phyloP scores from a whole-genome alignment of 805 yeast species.

The Metschnikowia kunwiensis region DNA sequence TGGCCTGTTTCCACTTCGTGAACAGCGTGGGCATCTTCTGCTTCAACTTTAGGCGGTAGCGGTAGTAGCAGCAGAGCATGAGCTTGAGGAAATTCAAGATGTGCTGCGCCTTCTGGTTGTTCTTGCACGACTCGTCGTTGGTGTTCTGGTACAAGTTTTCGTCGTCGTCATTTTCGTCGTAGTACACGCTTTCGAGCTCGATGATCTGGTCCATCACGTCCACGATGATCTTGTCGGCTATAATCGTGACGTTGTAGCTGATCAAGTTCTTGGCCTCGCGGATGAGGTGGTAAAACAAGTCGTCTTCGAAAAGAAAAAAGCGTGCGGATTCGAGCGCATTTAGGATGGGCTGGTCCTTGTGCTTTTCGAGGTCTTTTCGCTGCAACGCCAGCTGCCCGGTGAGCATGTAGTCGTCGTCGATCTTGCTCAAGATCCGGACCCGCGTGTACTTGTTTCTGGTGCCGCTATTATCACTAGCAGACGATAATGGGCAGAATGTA shows the following conservation, averaged over 20 bases:
- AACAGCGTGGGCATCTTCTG: slow-evolving; percentile 47
- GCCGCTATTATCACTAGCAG: slow-evolving; percentile 21
- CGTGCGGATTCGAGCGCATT: slow-evolving; percentile 65
- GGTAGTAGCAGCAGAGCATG: slow-evolving; percentile 59
- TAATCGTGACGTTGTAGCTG: slow-evolving; percentile 64
- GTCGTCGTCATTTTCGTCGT: slow-evolving; percentile 39
- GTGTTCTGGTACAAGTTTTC: slow-evolving; percentile 32
- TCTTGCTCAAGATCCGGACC: slow-evolving; percentile 56
- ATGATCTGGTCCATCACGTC: slow-evolving; percentile 64
- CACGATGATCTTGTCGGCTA: slow-evolving; percentile 60
- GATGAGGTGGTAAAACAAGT: slow-evolving; percentile 71
- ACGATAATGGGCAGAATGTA: slow-evolving; percentile 27
- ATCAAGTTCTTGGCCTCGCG: slow-evolving; percentile 71
- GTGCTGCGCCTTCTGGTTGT: slow-evolving; percentile 49
- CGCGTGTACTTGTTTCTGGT: slow-evolving; percentile 48
- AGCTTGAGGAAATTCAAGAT: slow-evolving; percentile 53
- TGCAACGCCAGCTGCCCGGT: slow-evolving; percentile 49
- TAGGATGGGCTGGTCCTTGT: slow-evolving; percentile 27
- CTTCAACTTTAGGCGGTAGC: slow-evolving; percentile 41
- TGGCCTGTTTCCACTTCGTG: slow-evolving; percentile 43
- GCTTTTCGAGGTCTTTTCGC: slow-evolving; percentile 9
- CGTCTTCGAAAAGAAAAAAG: slow-evolving; percentile 81
- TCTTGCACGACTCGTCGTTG: slow-evolving; percentile 27
- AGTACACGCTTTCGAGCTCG: slow-evolving; percentile 64
- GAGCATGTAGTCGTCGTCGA: slow-evolving; percentile 51